Evolutionary conservation across 768 basidiomycete genomes (phyloP).

Genomic region (Clathrus columnatus): DNA sequence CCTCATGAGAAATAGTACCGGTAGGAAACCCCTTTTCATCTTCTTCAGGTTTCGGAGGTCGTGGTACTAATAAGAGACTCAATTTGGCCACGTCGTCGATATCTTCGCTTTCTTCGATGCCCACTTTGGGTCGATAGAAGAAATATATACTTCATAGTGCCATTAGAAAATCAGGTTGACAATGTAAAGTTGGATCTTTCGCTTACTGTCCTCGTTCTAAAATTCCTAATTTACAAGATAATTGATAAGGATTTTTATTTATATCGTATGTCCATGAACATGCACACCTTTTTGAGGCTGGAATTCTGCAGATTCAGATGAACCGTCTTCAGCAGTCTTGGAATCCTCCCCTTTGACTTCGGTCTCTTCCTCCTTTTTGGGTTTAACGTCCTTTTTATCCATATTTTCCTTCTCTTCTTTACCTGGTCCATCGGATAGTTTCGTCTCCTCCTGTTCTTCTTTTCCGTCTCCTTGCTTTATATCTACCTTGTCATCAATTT

Average conservation of each 20-base stretch:
- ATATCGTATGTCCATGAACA: neutral
- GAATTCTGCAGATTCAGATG: neutral
- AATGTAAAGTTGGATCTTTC: neutral
- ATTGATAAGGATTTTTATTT: neutral
- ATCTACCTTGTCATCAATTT: neutral
- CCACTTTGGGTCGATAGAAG: conserved; percentile 52
- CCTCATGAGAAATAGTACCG: conserved; percentile 19
- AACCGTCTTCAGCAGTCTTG: neutral
- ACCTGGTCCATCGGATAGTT: neutral
- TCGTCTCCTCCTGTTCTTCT: neutral
- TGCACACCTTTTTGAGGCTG: neutral
- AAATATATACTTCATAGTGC: conserved; percentile 37
- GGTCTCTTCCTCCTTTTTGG: neutral
- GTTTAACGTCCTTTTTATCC: neutral
- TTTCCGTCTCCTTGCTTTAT: neutral
- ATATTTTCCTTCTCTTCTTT: conserved; percentile 4
- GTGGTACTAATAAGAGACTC: conserved; percentile 52
- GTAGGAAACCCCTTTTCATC: conserved; percentile 1
- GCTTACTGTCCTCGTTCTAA: conserved; percentile 3
- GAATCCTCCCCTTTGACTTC: neutral
- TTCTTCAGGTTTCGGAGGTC: conserved; percentile 36
- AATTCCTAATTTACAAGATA: neutral
- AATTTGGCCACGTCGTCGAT: conserved; percentile 51
- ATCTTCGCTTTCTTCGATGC: conserved; percentile 42
- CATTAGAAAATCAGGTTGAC: neutral